phyloP scores from a whole-genome alignment of 2,329 filamentous ascomycete genomes.

The Tolypocladium tropicale region DNA sequence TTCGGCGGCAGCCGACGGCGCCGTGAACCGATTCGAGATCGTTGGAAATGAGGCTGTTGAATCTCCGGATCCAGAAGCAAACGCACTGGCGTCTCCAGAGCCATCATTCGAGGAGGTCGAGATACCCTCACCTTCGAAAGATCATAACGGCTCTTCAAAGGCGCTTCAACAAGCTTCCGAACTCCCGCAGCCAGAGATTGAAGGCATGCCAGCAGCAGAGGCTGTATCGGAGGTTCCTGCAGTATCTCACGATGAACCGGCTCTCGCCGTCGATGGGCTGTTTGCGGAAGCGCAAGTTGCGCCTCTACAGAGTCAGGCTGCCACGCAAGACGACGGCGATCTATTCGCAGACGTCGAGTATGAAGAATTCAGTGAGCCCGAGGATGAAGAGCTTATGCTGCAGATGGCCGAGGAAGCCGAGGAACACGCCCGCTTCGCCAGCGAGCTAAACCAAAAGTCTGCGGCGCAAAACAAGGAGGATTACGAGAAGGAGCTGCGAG shows the following conservation, averaged over 20 bases:
- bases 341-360: constrained; percentile 52
- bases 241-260: neutral
- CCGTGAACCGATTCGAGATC: constrained; percentile 2
- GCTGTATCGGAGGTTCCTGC: neutral
- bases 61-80: neutral
- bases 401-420: constrained; percentile 85
- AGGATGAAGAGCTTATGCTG: constrained; percentile 80
- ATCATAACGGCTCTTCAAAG: neutral
- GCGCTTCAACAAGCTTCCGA: constrained; percentile 13
- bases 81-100: constrained; percentile 8
- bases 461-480: constrained; percentile 60
- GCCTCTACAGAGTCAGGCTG: neutral
- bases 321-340: constrained; percentile 24
- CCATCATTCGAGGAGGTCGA: constrained; percentile 27
- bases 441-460: constrained; percentile 69
- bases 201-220: constrained; percentile 21
- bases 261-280: constrained; percentile 8
- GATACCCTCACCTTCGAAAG: constrained; percentile 7
- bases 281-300: neutral
- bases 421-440: constrained; percentile 88
- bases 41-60: neutral
- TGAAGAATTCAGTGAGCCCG: constrained; percentile 71
- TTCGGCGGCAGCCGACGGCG: constrained; percentile 1
- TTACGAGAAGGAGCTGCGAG: constrained; percentile 80
- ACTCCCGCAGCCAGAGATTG: constrained; percentile 25